phyloP scores from a whole-genome alignment of 495 filamentous ascomycete species.

The Chaetomium tenue region DNA sequence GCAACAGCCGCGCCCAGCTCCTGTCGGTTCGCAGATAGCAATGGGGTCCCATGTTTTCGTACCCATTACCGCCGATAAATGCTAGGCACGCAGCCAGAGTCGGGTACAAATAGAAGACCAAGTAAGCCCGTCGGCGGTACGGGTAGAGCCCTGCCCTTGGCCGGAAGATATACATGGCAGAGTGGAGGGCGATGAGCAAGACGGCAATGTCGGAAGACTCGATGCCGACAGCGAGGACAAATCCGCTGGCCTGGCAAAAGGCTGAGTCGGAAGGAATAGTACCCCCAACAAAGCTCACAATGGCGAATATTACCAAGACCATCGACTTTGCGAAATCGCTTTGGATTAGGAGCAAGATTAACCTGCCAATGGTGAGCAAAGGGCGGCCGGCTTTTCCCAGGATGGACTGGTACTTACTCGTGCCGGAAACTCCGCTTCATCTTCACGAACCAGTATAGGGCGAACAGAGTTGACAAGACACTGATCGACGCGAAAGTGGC shows the following conservation, averaged over 20 bases:
- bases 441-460: conserved; percentile 69
- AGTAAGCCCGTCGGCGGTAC: conserved; percentile 57
- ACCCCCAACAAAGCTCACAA: conserved; percentile 50
- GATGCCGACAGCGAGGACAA: conserved; percentile 60
- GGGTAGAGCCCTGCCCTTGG: conserved; percentile 64
- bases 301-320: conserved; percentile 63
- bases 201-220: conserved; percentile 69
- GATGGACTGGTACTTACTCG: conserved; percentile 53
- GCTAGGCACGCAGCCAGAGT: conserved; percentile 59
- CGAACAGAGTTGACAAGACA: conserved; percentile 48
- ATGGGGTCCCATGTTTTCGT: conserved; percentile 59
- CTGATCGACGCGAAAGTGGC: conserved; percentile 49
- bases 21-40: conserved; percentile 64
- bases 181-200: conserved; percentile 69
- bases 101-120: conserved; percentile 56
- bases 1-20: conserved; percentile 62
- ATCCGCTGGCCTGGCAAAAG: conserved; percentile 68
- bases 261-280: conserved; percentile 47
- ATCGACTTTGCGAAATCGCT: conserved; percentile 66
- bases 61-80: conserved; percentile 58
- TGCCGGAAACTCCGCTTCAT: conserved; percentile 74
- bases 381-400: background rate
- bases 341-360: conserved; percentile 68
- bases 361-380: conserved; percentile 40
- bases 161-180: conserved; percentile 64